Base-by-base conservation (phyloP, 202 grass and related monocot species). In the Panicum virgatum region DNA sequence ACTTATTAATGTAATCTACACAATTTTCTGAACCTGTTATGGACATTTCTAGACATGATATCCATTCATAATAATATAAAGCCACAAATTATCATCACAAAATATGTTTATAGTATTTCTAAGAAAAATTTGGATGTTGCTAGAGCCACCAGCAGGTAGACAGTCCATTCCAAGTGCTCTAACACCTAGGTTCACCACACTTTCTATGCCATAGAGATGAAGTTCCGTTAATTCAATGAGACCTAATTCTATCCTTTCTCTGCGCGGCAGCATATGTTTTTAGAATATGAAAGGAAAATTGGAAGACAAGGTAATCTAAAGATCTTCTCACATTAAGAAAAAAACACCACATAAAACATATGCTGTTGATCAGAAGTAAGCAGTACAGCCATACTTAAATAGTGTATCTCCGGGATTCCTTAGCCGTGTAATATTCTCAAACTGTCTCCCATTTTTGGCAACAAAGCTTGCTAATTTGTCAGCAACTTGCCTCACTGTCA, bases 351-450 rank as follows among this genome's bases (percentile, higher is more conserved):
- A 72, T 13, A 65, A 40, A 63, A 43, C 0, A 62, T 4, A 65
- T 3, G 40, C 26, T 25, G 1, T 65, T 63, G 62, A 29, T 70
- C 10, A 77, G 45, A 59, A 79, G 81, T 73, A 51, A 46, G 9
- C 40, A 76, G 23, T 10, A n/a, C 5, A 20, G 2, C 53, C 90
- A 67, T 88, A 99, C 96, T 99, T 99, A 83, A 96, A 99, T 66
- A 93, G 92, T 52, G 96, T 94, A 73, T 99, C 96, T 44, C 96
- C 92, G 85, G 90, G 92, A 75, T 99, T 99, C 82, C 75, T 96
- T 58, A 96, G 93, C 12, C 92, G 85, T 65, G 96, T 96, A 71
- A 96, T 69, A 84, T 99, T 90, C 81, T 99, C 96, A 81, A 93
- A 93, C 48, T 92, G 89, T 71, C n/a, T n/a, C n/a, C n/a, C n/a